phyloP scores from a whole-genome alignment of 257 asterid genomes.

The Fraxinus cuspidata region DNA sequence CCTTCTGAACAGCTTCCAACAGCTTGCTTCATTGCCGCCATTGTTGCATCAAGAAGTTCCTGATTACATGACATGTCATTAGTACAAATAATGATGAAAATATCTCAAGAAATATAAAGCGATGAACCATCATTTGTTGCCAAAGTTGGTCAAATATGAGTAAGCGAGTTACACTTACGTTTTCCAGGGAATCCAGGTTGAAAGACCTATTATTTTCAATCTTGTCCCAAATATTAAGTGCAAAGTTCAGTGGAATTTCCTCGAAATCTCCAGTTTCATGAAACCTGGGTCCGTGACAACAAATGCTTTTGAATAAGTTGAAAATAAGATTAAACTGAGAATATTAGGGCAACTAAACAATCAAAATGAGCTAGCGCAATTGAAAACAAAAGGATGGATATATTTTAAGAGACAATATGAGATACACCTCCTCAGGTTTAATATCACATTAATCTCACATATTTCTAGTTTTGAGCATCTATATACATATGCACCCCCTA shows the following conservation, averaged over 20 bases:
- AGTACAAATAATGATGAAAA: constrained; percentile 25
- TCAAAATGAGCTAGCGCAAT: not conserved
- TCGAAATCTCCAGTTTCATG: constrained; percentile 60
- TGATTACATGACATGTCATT: constrained; percentile 31
- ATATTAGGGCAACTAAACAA: constrained; percentile 6
- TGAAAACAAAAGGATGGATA: constrained; percentile 6
- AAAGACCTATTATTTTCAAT: constrained; percentile 44
- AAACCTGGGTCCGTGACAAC: constrained; percentile 53
- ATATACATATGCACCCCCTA: too few relatives aligned
- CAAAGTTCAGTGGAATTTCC: constrained; percentile 63
- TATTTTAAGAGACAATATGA: too few relatives aligned
- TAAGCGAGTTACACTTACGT: constrained; percentile 42
- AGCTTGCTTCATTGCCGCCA: constrained; percentile 74
- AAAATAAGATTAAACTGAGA: constrained; percentile 21
- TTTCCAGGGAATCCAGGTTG: constrained; percentile 37
- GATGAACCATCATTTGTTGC: constrained; percentile 16
- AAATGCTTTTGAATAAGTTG: constrained; percentile 25
- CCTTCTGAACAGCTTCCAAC: constrained; percentile 64
- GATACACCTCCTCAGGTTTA: too few relatives aligned
- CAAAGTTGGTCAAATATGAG: constrained; percentile 8
- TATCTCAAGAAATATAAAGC: constrained; percentile 23
- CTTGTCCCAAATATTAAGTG: constrained; percentile 60
- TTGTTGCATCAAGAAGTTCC: constrained; percentile 70
- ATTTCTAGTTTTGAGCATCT: too few relatives aligned
- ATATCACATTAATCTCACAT: too few relatives aligned